Conservation (phyloP, 1,284 basidiomycete genomes). For the Malassezia sp. region DNA sequence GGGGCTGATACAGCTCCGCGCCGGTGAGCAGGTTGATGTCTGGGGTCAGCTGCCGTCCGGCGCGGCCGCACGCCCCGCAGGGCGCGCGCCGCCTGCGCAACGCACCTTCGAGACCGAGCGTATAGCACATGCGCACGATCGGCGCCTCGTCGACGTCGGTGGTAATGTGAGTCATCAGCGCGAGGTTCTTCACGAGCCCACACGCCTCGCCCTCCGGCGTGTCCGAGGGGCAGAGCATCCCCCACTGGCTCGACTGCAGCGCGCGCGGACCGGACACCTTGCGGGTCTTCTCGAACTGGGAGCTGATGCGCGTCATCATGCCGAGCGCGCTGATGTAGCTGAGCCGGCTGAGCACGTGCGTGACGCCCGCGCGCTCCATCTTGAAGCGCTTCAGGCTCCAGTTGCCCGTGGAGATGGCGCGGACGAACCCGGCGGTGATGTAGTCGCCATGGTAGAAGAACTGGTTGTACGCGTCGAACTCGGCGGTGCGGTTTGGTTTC, state of each 20-base stretch:
- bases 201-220: constrained; percentile 99
- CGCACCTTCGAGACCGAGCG: constrained; percentile 93
- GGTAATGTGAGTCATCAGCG: constrained; percentile 99
- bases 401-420: constrained; percentile 97
- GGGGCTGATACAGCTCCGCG: constrained; percentile 80
- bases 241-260: constrained; percentile 97
- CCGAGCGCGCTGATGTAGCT: constrained; percentile 95
- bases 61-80: no score
- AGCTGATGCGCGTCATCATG: constrained; percentile 99
- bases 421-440: constrained; percentile 88
- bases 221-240: constrained; percentile 94
- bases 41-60: no score
- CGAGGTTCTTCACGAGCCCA: constrained; percentile 95
- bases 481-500: constrained; percentile 84
- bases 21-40: constrained; percentile 88
- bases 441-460: constrained; percentile 76
- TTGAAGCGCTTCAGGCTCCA: constrained; percentile 99
- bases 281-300: constrained; percentile 97
- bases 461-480: constrained; percentile 90
- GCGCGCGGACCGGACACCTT: constrained; percentile 97
- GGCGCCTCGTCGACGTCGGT: constrained; percentile 96
- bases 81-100: no score
- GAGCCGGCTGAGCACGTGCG: constrained; percentile 90
- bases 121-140: constrained; percentile 75
- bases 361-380: constrained; percentile 98